Conservation (phyloP, 305 asterid species). For the Fraxinus platypoda region DNA sequence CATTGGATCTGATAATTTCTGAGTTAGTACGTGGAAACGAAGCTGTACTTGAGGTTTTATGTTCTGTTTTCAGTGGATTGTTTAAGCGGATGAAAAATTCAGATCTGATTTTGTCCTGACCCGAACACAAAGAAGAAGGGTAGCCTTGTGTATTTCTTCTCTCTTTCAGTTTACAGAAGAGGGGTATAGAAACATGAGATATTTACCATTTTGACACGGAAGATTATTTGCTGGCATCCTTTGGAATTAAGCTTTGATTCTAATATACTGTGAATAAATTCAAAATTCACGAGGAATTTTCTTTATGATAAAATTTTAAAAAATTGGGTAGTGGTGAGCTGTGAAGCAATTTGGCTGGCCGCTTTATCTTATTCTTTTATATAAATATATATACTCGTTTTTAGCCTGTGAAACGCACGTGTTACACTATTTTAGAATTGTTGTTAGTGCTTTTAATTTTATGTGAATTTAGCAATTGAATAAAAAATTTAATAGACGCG, state of each 20-base stretch:
- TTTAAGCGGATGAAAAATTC: constrained; percentile 20
- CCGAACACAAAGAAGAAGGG: constrained; percentile 21
- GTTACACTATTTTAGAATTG: no score
- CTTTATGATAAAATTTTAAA: background rate
- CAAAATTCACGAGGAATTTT: background rate
- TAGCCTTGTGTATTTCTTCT: background rate
- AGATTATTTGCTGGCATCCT: constrained; percentile 21
- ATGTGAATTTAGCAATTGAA: no score
- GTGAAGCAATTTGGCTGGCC: constrained; percentile 23
- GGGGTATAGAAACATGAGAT: constrained; percentile 19
- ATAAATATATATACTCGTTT: no score
- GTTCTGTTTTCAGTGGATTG: background rate
- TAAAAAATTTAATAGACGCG: no score
- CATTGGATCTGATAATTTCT: constrained; percentile 25
- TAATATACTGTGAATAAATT: background rate
- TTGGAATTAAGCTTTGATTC: constrained; percentile 19
- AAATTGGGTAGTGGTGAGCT: constrained; percentile 22
- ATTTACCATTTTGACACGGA: constrained; percentile 9
- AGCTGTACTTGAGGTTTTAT: constrained; percentile 14
- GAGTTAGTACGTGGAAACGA: constrained; percentile 28
- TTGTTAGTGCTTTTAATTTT: no score
- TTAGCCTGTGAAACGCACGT: no score
- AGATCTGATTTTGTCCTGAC: constrained; percentile 39
- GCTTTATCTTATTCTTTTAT: background rate
- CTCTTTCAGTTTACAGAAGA: constrained; percentile 3